Percentiles rank a stretch among this genome's conserved stretches.
Conservation (phyloP, 2,329 filamentous ascomycete species). For the Cytospora mali region DNA sequence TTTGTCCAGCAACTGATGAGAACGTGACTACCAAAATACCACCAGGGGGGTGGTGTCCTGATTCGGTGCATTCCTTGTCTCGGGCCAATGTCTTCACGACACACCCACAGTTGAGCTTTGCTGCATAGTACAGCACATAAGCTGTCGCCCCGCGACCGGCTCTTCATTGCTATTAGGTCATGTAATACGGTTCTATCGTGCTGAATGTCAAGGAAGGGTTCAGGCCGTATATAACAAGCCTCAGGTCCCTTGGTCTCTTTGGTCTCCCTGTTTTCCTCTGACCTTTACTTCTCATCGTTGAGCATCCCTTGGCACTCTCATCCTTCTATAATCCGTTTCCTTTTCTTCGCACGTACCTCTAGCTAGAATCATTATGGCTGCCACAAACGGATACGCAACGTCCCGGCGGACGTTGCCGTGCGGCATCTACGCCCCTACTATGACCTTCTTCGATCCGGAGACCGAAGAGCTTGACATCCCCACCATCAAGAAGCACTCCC, state of each 20-base stretch:
- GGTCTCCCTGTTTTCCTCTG: conserved; percentile 1
- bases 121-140: not conserved
- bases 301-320: not conserved
- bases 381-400: conserved; percentile 40
- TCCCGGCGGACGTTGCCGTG: conserved; percentile 65
- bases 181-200: conserved; percentile 33
- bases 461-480: conserved; percentile 85
- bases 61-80: conserved; percentile 32
- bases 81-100: conserved; percentile 45
- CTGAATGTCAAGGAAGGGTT: conserved; percentile 5
- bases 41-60: conserved; percentile 30
- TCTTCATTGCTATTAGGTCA: conserved; percentile 41
- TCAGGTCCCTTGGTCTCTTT: conserved; percentile 19
- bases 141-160: conserved; percentile 34
- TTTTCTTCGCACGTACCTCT: conserved; percentile 7
- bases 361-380: conserved; percentile 37
- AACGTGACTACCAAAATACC: conserved; percentile 2
- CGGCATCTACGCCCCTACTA: conserved; percentile 85
- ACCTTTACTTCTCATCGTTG: too few relatives aligned
- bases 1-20: conserved; percentile 2
- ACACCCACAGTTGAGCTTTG: conserved; percentile 23
- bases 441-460: conserved; percentile 85
- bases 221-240: conserved; percentile 12
- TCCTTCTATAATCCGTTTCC: not conserved
- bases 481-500: conserved; percentile 77